phyloP scores from a whole-genome alignment of 2,329 filamentous ascomycete species.

The Xylaria sp. region DNA sequence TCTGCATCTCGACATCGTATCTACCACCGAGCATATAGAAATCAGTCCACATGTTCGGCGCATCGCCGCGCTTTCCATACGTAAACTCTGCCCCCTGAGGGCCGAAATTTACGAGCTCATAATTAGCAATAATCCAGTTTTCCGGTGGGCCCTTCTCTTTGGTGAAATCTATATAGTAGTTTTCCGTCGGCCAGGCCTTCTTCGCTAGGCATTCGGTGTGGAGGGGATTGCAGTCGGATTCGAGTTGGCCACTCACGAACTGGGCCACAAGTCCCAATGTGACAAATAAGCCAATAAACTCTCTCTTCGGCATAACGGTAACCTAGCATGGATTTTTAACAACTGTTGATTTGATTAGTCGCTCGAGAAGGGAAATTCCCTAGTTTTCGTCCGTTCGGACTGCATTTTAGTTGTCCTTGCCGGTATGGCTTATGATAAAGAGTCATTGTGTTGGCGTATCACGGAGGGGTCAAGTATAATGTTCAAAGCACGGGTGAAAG shows the following conservation, averaged over 20 bases:
- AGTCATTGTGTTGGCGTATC: constrained; percentile 41
- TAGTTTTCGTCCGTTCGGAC: not conserved
- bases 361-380: constrained; percentile 28
- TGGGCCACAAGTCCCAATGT: constrained; percentile 40
- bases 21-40: constrained; percentile 49
- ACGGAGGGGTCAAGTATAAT: constrained; percentile 37
- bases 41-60: constrained; percentile 48
- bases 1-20: constrained; percentile 48
- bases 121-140: constrained; percentile 44
- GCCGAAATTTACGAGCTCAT: constrained; percentile 44
- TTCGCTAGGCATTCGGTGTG: constrained; percentile 44
- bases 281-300: constrained; percentile 40
- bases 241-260: constrained; percentile 43
- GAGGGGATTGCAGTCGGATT: constrained; percentile 48
- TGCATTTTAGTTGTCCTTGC: constrained; percentile 38
- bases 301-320: constrained; percentile 42
- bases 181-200: constrained; percentile 41
- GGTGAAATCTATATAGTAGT: constrained; percentile 49
- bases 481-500: constrained; percentile 44
- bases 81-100: constrained; percentile 46
- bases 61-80: constrained; percentile 45
- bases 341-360: constrained; percentile 32
- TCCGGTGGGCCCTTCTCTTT: constrained; percentile 40
- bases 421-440: constrained; percentile 43
- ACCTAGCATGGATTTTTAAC: constrained; percentile 37